A percentile compares a stretch with the other conserved stretches of the same genome.
Evolutionary conservation across 176 grass and related monocot genomes (phyloP).

Genomic region (Cymbopogon citratus): DNA sequence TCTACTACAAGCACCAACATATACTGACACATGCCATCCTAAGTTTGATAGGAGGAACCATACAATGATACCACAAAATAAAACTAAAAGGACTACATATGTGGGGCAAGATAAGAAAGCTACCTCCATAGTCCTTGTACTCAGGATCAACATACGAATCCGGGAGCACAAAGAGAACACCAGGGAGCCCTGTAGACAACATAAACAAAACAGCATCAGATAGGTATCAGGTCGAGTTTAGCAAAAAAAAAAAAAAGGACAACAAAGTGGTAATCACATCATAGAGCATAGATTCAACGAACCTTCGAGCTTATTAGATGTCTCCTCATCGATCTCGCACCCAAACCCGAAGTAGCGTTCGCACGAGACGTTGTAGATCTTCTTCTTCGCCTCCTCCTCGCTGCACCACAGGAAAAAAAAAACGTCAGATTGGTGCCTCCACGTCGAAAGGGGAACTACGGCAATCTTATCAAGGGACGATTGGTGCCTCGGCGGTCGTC

Average conservation of each 20-base stretch:
- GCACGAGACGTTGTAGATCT: constrained; percentile 90
- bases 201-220: neutral
- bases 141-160: constrained; percentile 92
- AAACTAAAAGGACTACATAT: too few species aligned
- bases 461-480: neutral
- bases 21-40: neutral
- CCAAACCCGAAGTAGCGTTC: constrained; percentile 84
- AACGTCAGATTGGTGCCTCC: neutral
- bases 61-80: neutral
- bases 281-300: neutral
- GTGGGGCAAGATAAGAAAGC: neutral
- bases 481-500: neutral
- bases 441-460: neutral
- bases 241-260: neutral
- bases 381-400: constrained; percentile 81
- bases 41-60: neutral
- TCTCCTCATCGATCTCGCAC: constrained; percentile 86
- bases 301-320: constrained; percentile 96
- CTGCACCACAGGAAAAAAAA: constrained; percentile 14
- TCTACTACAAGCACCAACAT: neutral
- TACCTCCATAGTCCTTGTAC: constrained; percentile 97
- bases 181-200: constrained; percentile 54
- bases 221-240: neutral
- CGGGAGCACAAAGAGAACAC: constrained; percentile 90
- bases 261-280: neutral